phyloP scores from a whole-genome alignment of 441 rosid species.

The Corymbia calophylla region DNA sequence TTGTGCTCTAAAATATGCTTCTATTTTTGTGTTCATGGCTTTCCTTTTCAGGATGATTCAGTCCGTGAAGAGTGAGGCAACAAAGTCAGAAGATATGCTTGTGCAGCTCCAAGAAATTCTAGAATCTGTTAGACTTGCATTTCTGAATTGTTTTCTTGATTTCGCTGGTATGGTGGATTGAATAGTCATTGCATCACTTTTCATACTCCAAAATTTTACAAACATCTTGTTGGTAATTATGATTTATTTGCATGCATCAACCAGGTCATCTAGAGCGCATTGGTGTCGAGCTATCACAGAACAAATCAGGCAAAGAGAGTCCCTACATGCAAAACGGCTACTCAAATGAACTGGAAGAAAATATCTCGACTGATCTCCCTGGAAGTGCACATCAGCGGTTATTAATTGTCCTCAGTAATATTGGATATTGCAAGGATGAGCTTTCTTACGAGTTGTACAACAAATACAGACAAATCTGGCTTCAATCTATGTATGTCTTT shows the following conservation, averaged over 20 bases:
- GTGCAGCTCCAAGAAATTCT: slow-evolving; percentile 82
- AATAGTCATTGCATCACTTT: background rate
- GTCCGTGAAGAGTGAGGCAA: slow-evolving; percentile 69
- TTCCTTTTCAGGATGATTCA: slow-evolving; percentile 64
- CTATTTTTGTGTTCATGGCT: background rate
- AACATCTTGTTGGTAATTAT: background rate
- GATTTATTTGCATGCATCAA: background rate
- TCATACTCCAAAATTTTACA: background rate
- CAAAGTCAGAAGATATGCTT: slow-evolving; percentile 76
- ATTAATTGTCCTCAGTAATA: slow-evolving; percentile 82
- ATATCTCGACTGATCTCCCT: slow-evolving; percentile 29
- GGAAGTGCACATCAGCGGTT: slow-evolving; percentile 74
- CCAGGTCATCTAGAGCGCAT: slow-evolving; percentile 80
- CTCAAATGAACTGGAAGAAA: slow-evolving; percentile 41
- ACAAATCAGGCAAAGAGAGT: slow-evolving; percentile 50
- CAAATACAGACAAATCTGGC: slow-evolving; percentile 77
- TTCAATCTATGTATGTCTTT: slow-evolving; percentile 48
- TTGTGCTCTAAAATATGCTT: background rate
- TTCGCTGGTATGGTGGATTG: slow-evolving; percentile 68
- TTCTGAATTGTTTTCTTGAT: slow-evolving; percentile 92
- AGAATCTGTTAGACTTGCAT: slow-evolving; percentile 85
- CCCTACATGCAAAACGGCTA: slow-evolving; percentile 54
- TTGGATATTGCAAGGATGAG: slow-evolving; percentile 97
- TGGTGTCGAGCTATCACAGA: slow-evolving; percentile 63
- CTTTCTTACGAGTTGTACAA: slow-evolving; percentile 76